Evolutionary conservation across 495 filamentous ascomycete genomes (phyloP), one percentile per base, ranked within the genome.

Genomic region (Penicillium daleae): DNA sequence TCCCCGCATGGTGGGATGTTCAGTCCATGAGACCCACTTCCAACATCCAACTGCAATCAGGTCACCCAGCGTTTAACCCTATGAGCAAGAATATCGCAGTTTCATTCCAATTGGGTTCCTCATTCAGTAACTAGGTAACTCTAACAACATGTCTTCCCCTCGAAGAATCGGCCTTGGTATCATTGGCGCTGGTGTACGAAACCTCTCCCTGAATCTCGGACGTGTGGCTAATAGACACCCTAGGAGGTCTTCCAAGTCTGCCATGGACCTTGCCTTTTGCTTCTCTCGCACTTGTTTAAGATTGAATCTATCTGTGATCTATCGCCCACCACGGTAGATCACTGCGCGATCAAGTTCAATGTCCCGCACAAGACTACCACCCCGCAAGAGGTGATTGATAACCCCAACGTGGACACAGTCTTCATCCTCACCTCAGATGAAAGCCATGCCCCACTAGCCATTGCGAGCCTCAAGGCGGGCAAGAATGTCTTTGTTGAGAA

Each of bases 401-500:
- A 69, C 50, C 64, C 71, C 2, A 66, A 74, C 27, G 74, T 85
- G n/a, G 74, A 84, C 35, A 68, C 82, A 4, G 73, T 85, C 48
- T 68, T 84, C 55, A 74, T 76, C 53, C 64, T 74, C 42, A 79
- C 70, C 19, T 66, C 69, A 3, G 78, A 84, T 57, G 81, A 74
- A 13, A 80, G 65, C 59, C 82, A 85, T 61, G 75, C 61, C 13
- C 58, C 69, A 6, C 64, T 75, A 33, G 64, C 67, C 5, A 70
- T 81, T 24, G 52, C 71, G 8, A 73, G 75, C 9, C 71, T 85
- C 8, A 27, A 76, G 27, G 60, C 69, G 4, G 70, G 67, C 7
- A 85, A 85, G 63, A 60, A 74, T 40, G 76, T 77, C 51, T 72
- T 85, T 15, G 59, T 84, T 10, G 82, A 85, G 63, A 85, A 85